These are phyloP conservation scores for Blakeslea trispora DNA, from an alignment of 371 early-diverging fungal species.

Conservation along the genomic window DNA sequence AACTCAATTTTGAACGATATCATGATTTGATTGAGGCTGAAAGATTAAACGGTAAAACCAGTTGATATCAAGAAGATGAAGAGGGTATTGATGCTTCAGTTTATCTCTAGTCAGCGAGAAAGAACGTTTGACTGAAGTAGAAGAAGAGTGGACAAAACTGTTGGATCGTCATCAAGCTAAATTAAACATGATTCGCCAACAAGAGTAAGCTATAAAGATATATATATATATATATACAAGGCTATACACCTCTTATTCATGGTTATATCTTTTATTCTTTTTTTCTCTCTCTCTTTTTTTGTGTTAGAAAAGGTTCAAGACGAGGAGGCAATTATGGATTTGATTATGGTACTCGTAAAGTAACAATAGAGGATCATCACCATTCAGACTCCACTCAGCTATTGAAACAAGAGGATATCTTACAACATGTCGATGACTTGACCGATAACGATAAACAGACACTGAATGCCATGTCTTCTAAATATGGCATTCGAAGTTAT, in stretches of 20 bases:
- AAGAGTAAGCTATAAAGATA: slow-evolving; percentile 17
- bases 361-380: slow-evolving; percentile 4
- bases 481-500: slow-evolving; percentile 48
- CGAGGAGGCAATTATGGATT: slow-evolving; percentile 25
- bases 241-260: too few relatives aligned
- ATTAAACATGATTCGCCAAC: slow-evolving; percentile 37
- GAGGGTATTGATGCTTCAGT: too few relatives aligned
- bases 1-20: slow-evolving; percentile 59
- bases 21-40: slow-evolving; percentile 58
- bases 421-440: slow-evolving; percentile 50
- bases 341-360: slow-evolving; percentile 45
- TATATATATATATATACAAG: neutral
- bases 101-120: slow-evolving; percentile 35
- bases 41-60: slow-evolving; percentile 56
- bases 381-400: slow-evolving; percentile 24
- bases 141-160: slow-evolving; percentile 56
- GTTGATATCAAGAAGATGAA: too few relatives aligned
- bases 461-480: slow-evolving; percentile 46
- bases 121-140: slow-evolving; percentile 48
- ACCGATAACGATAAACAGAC: slow-evolving; percentile 41
- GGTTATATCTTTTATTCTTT: too few relatives aligned
- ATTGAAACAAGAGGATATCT: slow-evolving; percentile 44
- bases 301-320: slow-evolving; percentile 17
- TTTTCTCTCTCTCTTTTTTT: too few relatives aligned
- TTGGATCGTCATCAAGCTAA: slow-evolving; percentile 56